phyloP scores from a whole-genome alignment of 228 moss, liverwort and hornwort genomes.

The Sphagnum fallax region DNA sequence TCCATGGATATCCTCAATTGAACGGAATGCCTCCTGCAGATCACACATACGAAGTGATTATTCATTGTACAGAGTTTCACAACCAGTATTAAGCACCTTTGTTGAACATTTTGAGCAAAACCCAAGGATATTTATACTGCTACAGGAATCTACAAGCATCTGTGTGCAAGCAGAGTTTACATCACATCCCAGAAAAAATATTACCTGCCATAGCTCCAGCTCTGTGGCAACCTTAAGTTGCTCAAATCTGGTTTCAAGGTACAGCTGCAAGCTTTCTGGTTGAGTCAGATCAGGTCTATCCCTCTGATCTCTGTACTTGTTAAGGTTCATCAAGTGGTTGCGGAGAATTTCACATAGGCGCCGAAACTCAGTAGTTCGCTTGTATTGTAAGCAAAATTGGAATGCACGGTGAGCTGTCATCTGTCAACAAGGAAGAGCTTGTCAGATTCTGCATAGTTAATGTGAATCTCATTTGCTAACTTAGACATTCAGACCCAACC shows the following conservation, averaged over 20 bases:
- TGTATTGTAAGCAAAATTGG: slow-evolving; percentile 96
- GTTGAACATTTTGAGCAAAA: too few species aligned
- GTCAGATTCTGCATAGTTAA: too few species aligned
- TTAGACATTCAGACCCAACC: too few species aligned
- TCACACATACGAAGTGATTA: not conserved
- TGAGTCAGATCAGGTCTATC: slow-evolving; percentile 94
- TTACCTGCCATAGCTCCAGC: slow-evolving; percentile 98
- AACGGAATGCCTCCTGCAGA: slow-evolving; percentile 92
- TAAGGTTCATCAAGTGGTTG: slow-evolving; percentile 85
- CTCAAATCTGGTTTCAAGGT: slow-evolving; percentile 97
- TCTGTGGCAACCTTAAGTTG: slow-evolving; percentile 97
- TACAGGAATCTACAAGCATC: too few species aligned
- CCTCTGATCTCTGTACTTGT: slow-evolving; percentile 97
- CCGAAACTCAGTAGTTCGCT: slow-evolving; percentile 93
- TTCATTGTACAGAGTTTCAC: too few species aligned
- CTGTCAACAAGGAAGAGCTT: slow-evolving; percentile 10
- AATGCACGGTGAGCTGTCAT: slow-evolving; percentile 98
- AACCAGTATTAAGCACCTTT: too few species aligned
- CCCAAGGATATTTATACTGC: too few species aligned
- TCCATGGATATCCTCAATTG: slow-evolving; percentile 64
- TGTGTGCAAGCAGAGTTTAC: too few species aligned
- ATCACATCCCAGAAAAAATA: not conserved
- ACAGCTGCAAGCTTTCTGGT: slow-evolving; percentile 93
- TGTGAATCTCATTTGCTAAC: too few species aligned
- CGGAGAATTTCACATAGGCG: slow-evolving; percentile 95